These are phyloP conservation scores for Trichoderma erinaceum DNA, from an alignment of 495 filamentous ascomycete species.

Conservation along the genomic window DNA sequence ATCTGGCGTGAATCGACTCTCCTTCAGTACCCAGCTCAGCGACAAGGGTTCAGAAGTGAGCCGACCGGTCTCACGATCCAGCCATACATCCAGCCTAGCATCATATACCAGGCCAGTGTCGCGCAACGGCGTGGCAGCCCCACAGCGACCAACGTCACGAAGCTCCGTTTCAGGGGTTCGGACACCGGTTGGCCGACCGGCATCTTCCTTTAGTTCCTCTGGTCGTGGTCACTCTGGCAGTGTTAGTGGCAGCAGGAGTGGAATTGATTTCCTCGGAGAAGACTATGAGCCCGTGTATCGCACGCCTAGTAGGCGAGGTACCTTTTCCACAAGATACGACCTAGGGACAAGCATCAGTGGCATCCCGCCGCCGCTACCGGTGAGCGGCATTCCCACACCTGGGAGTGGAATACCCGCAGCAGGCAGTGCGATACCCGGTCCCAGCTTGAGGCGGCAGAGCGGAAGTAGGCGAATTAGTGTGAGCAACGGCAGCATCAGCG, in stretches of 20 bases:
- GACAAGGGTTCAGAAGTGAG: constrained; percentile 38
- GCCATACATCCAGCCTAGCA: constrained; percentile 50
- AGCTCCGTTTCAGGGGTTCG: constrained; percentile 47
- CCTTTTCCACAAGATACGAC: constrained; percentile 48
- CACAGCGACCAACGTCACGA: constrained; percentile 61
- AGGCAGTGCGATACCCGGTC: constrained; percentile 44
- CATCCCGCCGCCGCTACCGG: constrained; percentile 26
- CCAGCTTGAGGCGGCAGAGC: constrained; percentile 46
- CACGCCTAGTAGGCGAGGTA: constrained; percentile 47
- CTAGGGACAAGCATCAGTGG: constrained; percentile 37
- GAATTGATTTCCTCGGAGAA: constrained; percentile 34
- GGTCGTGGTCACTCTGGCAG: constrained; percentile 45
- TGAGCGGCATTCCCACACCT: constrained; percentile 35
- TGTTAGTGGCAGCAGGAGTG: constrained; percentile 40
- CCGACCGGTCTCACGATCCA: constrained; percentile 58
- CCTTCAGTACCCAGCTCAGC: constrained; percentile 48
- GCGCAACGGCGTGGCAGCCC: constrained; percentile 48
- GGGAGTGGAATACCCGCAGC: constrained; percentile 41
- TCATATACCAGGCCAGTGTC: constrained; percentile 45
- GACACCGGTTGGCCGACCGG: constrained; percentile 57
- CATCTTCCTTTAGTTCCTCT: constrained; percentile 53
- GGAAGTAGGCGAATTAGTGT: constrained; percentile 40
- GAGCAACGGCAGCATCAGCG: constrained; percentile 39
- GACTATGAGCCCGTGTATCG: constrained; percentile 30
- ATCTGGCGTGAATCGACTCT: constrained; percentile 48